Evolutionary conservation across 805 yeast genomes (phyloP).

Genomic region (Cyberlindnera xishuangbannaensis): DNA sequence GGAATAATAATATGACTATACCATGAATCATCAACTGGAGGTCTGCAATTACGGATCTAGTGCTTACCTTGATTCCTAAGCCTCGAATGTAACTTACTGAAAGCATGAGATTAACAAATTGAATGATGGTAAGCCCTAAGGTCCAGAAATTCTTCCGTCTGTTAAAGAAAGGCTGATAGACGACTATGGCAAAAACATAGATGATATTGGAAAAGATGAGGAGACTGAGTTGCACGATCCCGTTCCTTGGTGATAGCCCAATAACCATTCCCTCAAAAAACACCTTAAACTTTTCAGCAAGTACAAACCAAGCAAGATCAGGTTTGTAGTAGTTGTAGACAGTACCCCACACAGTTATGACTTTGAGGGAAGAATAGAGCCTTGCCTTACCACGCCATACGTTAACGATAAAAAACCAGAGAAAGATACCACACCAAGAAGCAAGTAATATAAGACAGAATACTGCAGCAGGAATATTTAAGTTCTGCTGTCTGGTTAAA

Average conservation of each 20-base stretch:
- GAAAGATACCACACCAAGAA: slow-evolving; percentile 5
- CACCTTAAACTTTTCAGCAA: slow-evolving; percentile 30
- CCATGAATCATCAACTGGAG: slow-evolving; percentile 7
- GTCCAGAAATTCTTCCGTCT: slow-evolving; percentile 26
- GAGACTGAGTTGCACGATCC: slow-evolving; percentile 38
- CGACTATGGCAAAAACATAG: slow-evolving; percentile 23
- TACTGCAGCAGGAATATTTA: slow-evolving; percentile 1
- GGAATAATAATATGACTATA: slow-evolving; percentile 3
- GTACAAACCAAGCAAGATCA: slow-evolving; percentile 31
- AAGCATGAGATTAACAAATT: slow-evolving; percentile 34
- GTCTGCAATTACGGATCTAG: slow-evolving; percentile 35
- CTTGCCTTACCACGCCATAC: slow-evolving; percentile 14
- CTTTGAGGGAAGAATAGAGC: slow-evolving; percentile 42
- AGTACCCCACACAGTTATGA: slow-evolving; percentile 42
- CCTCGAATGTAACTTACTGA: slow-evolving; percentile 38
- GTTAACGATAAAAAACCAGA: slow-evolving; percentile 10
- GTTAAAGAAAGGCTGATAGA: slow-evolving; percentile 27
- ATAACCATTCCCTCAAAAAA: slow-evolving; percentile 36
- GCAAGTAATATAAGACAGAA: slow-evolving; percentile 3
- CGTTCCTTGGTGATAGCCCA: slow-evolving; percentile 39
- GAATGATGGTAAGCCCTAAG: slow-evolving; percentile 33
- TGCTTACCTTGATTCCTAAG: slow-evolving; percentile 32
- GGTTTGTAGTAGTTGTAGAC: slow-evolving; percentile 41
- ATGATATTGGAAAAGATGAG: slow-evolving; percentile 33
- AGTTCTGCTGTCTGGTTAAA: not conserved